Base-by-base conservation (phyloP, 2,329 filamentous ascomycete species). In the Neocatenulostroma microsporum region DNA sequence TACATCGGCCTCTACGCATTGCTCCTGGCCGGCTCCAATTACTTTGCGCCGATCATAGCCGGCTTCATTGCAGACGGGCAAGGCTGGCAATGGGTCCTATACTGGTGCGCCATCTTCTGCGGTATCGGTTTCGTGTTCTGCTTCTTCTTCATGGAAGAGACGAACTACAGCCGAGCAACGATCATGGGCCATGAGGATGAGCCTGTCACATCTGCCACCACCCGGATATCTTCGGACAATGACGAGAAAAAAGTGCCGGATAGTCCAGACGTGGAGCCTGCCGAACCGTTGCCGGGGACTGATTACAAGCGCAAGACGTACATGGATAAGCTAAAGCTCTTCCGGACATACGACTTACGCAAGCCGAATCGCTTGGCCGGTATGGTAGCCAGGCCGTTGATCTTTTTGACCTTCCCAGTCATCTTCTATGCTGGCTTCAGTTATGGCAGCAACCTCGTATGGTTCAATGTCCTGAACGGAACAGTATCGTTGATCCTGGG, bases 91-190 rank as follows among this genome's bases (percentile, higher is more conserved):
- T 74, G 69, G 67, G 62, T 66, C 12, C 58, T 70, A 12, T 53
- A 48, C 46, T 75, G 71, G 62, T 68, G 67, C 21, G 69, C 73
- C 4, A 76, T 79, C 19, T 65, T 78, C 44, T 54, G 60, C 3
- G 71, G 57, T 1, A 54, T 68, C 1, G 62, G 58, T 8, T 68
- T 72, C 24, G 47, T 77, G 13, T 63, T 74, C 44, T 55, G 72
- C 2, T 76, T 75, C 57, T 71, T 78, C 47, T 68, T 71, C 52
- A 68, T 76, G 62, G 75, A 78, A 53, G 75, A 78, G 53, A 76
- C 74, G 4, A 77, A 73, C 50, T 76, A 68, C 38, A 41, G 39
- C 15, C 43, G 49, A 3, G 19, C 21, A 2, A 29, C 35, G 2
- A 31, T 45, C n/a, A 17, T 45, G 14, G 42, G 34, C 5, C 35